phyloP scores from a whole-genome alignment of 768 basidiomycete genomes.

The Ramaria sp. region DNA sequence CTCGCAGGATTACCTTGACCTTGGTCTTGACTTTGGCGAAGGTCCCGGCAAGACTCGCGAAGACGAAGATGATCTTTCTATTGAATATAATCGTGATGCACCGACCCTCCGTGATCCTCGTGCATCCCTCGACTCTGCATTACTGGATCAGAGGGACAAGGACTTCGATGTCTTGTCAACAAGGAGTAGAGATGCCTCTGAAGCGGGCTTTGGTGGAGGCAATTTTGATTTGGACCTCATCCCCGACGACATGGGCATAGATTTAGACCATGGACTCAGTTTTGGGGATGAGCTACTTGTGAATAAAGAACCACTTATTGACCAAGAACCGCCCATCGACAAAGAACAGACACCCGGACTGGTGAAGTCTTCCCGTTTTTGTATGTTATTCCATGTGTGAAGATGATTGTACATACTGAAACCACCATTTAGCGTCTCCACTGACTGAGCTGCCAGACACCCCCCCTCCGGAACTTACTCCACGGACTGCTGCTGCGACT shows the following conservation, averaged over 20 bases:
- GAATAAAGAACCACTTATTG: constrained; percentile 35
- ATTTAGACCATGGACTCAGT: constrained; percentile 61
- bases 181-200: constrained; percentile 52
- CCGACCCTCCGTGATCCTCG: constrained; percentile 29
- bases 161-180: constrained; percentile 58
- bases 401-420: constrained; percentile 4
- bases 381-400: constrained; percentile 29
- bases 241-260: constrained; percentile 41
- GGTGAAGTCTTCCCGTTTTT: constrained; percentile 48
- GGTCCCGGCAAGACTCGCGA: constrained; percentile 27
- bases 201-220: constrained; percentile 29
- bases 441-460: constrained; percentile 67
- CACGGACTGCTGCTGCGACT: constrained; percentile 32
- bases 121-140: constrained; percentile 51
- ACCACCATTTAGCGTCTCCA: constrained; percentile 47
- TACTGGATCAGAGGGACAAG: constrained; percentile 39
- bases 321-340: constrained; percentile 27
- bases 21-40: constrained; percentile 71
- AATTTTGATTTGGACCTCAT: constrained; percentile 42
- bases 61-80: constrained; percentile 37
- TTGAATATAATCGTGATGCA: constrained; percentile 73
- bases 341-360: constrained; percentile 48
- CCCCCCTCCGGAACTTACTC: constrained; percentile 52
- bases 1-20: constrained; percentile 63
- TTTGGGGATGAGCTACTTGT: constrained; percentile 47